phyloP scores from a whole-genome alignment of 176 grass and related monocot species.

The Eleusine coracana region DNA sequence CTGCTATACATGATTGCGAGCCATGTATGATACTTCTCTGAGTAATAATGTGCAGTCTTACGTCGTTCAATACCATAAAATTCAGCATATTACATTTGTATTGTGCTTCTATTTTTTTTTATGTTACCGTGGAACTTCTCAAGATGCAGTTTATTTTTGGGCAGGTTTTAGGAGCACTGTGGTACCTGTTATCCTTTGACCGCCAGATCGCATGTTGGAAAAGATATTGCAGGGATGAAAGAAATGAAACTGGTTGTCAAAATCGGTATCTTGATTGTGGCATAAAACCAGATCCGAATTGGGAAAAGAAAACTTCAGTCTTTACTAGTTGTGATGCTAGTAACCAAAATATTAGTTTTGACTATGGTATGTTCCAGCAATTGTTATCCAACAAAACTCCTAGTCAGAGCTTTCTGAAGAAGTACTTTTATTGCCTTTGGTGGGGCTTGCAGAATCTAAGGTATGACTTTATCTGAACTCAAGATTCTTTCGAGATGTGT shows the following conservation, averaged over 20 bases:
- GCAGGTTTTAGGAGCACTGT: conserved; percentile 89
- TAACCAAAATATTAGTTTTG: conserved; percentile 31
- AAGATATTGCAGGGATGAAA: conserved; percentile 44
- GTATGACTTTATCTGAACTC: conserved; percentile 49
- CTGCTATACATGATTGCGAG: conserved; percentile 97
- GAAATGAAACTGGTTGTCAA: conserved; percentile 28
- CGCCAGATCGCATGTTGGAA: conserved; percentile 87
- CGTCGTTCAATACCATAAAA: conserved; percentile 2
- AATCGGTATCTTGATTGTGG: conserved; percentile 61
- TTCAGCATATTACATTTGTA: background rate
- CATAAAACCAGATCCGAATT: conserved; percentile 7
- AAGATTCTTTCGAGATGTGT: background rate
- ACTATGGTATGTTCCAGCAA: conserved; percentile 65
- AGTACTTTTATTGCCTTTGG: conserved; percentile 97
- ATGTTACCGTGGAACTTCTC: conserved; percentile 17
- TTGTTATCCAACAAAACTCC: conserved; percentile 63
- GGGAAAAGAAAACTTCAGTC: conserved; percentile 39
- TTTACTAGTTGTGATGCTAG: conserved; percentile 58
- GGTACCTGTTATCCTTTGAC: conserved; percentile 86
- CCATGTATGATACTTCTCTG: conserved; percentile 66
- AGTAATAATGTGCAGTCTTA: conserved; percentile 1
- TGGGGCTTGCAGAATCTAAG: conserved; percentile 99
- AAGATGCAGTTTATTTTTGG: conserved; percentile 27
- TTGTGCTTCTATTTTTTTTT: background rate
- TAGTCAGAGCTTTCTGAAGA: conserved; percentile 59